Conservation (phyloP, 768 basidiomycete species). For the Amanita phalloides region DNA sequence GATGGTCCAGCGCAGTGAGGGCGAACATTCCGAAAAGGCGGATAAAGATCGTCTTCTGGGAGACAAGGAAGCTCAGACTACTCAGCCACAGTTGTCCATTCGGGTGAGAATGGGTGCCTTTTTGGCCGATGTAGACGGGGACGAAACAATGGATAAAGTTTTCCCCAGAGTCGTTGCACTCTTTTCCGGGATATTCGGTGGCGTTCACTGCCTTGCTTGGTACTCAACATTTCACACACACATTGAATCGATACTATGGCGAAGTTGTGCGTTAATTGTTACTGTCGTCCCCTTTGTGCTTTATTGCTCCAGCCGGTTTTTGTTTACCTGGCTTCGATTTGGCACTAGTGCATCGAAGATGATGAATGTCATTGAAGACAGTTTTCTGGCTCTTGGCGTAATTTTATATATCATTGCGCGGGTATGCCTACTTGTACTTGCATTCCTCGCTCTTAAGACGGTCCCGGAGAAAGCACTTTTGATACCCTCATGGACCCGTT, state of each 20-base stretch:
- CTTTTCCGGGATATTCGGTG: conserved; percentile 6
- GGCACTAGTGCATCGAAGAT: too few species aligned
- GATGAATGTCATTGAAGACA: too few species aligned
- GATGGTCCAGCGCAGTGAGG: neutral
- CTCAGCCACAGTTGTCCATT: too few species aligned
- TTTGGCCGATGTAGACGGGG: too few species aligned
- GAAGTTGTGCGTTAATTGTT: conserved; percentile 11
- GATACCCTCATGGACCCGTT: neutral
- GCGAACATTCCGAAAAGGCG: neutral
- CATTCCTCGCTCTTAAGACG: neutral
- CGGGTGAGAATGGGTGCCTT: too few species aligned
- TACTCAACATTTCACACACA: conserved; percentile 14
- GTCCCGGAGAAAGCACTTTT: neutral
- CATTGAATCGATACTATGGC: conserved; percentile 15
- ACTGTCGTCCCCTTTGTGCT: conserved; percentile 6
- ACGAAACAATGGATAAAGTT: too few species aligned
- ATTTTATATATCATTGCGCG: conserved; percentile 4
- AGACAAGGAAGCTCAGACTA: too few species aligned
- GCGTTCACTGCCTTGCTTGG: conserved; percentile 14
- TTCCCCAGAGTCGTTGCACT: too few species aligned
- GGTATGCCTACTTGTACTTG: neutral
- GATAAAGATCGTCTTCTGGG: neutral
- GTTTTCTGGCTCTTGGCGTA: too few species aligned
- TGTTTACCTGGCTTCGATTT: neutral
- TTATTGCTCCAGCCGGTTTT: too few species aligned